Percentiles rank a stretch among this genome's conserved stretches.
Evolutionary conservation across 306 rosid genomes (phyloP).

Genomic region (Cicer chorassanicum): DNA sequence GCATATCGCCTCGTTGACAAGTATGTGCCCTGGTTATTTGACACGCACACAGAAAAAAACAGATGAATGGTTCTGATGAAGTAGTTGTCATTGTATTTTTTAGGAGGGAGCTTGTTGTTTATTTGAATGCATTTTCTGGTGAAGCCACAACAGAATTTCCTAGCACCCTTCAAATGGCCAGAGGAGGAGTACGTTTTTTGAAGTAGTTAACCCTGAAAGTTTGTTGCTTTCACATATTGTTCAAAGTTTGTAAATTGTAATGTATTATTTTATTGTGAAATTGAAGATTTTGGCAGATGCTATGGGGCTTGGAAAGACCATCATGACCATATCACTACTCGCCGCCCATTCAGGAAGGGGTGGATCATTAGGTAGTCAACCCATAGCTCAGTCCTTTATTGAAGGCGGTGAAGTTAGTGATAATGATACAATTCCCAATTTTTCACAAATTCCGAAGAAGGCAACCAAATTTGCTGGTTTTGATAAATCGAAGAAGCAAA

Average conservation of each 20-base stretch:
- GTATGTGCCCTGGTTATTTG: constrained; percentile 51
- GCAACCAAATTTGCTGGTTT: constrained; percentile 65
- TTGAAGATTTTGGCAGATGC: constrained; percentile 95
- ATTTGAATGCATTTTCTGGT: constrained; percentile 92
- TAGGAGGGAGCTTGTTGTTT: constrained; percentile 78
- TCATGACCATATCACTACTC: constrained; percentile 93
- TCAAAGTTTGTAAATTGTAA: constrained; percentile 35
- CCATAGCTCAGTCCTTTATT: constrained; percentile 43
- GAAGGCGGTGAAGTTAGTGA: constrained; percentile 58
- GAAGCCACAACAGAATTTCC: constrained; percentile 90
- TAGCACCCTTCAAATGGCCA: constrained; percentile 92
- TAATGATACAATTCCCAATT: constrained; percentile 43
- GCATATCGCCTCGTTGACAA: constrained; percentile 80
- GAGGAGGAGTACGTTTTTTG: constrained; percentile 84
- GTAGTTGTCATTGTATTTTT: constrained; percentile 35
- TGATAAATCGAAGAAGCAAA: constrained; percentile 67
- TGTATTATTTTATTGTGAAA: constrained; percentile 47
- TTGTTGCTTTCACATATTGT: constrained; percentile 18
- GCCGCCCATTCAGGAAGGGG: constrained; percentile 69
- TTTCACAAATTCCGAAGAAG: constrained; percentile 54
- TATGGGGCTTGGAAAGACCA: constrained; percentile 98
- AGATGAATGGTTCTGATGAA: constrained; percentile 35
- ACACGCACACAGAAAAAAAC: constrained; percentile 1
- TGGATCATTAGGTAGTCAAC: constrained; percentile 61
- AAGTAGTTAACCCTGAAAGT: constrained; percentile 36